Conservation (phyloP, 495 filamentous ascomycete genomes). For the Bombardia bombarda region DNA sequence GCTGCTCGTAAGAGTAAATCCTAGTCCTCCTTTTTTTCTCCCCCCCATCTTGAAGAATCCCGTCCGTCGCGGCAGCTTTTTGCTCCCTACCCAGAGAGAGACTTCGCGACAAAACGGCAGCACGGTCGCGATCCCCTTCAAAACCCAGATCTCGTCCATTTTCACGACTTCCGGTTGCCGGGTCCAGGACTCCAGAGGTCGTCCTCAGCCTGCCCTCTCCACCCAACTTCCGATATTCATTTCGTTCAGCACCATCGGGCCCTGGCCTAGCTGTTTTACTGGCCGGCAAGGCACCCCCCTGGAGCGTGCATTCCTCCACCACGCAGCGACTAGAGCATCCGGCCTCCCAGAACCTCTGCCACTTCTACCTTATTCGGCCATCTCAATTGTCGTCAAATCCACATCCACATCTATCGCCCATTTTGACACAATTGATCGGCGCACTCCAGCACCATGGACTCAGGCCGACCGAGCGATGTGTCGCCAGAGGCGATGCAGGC, state of each 20-base stretch:
- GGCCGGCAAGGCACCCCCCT: constrained; percentile 22
- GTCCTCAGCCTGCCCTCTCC: constrained; percentile 17
- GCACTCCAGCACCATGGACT: constrained; percentile 32
- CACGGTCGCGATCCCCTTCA: neutral
- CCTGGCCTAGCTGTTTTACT: constrained; percentile 28
- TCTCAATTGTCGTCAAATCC: constrained; percentile 17
- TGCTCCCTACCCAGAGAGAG: too few relatives aligned
- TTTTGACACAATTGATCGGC: constrained; percentile 11
- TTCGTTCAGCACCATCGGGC: constrained; percentile 25
- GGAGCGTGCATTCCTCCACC: constrained; percentile 26
- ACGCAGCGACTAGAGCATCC: constrained; percentile 14
- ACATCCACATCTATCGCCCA: neutral
- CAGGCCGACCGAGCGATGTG: constrained; percentile 46
- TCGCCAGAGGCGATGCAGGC: constrained; percentile 55
- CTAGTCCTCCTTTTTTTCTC: constrained; percentile 8
- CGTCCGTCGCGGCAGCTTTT: too few relatives aligned
- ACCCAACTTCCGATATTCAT: constrained; percentile 27
- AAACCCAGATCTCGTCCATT: neutral
- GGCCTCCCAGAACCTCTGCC: constrained; percentile 16
- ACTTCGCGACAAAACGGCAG: neutral
- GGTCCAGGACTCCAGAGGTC: too few relatives aligned
- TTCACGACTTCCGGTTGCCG: constrained; percentile 3
- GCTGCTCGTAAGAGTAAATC: constrained; percentile 1
- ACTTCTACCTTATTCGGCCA: constrained; percentile 20
- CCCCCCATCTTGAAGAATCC: too few relatives aligned